Conservation (phyloP, 73 alveolate species). For the Paraurostyla sp. region DNA sequence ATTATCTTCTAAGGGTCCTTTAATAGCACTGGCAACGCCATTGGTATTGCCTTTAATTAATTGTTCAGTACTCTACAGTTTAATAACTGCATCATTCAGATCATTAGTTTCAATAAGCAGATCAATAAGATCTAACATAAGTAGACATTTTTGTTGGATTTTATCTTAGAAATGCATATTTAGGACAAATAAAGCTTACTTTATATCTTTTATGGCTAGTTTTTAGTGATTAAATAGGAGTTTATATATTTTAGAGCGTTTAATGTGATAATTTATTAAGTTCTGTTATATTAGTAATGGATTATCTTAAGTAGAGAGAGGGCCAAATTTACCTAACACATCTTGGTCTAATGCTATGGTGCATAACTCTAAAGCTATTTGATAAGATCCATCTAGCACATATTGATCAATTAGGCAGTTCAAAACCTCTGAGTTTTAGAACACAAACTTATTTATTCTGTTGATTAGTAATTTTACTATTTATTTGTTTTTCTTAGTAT, state of each 20-base stretch:
- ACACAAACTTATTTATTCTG: neutral
- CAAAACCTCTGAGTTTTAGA: neutral
- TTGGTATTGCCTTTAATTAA: neutral
- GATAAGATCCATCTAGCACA: neutral
- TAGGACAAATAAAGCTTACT: neutral
- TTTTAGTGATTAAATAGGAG: neutral
- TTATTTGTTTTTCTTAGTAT: neutral
- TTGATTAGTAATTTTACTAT: neutral
- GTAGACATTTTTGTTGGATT: neutral
- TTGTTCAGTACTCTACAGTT: constrained; percentile 1
- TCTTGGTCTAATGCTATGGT: neutral
- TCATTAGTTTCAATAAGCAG: constrained; percentile 6
- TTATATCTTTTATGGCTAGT: constrained; percentile 32
- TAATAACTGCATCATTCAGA: constrained; percentile 6
- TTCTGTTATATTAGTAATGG: neutral
- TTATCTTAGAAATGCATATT: constrained; percentile 32
- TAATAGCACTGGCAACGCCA: neutral
- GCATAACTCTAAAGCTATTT: neutral
- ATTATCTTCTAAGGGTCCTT: neutral
- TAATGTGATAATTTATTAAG: neutral
- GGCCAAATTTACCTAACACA: neutral
- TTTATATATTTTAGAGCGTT: neutral
- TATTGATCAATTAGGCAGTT: constrained; percentile 4
- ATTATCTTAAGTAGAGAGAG: neutral
- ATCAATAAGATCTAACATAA: constrained; percentile 14